phyloP scores from a whole-genome alignment of 148 eudicot genomes.

The Diospyros lotus region DNA sequence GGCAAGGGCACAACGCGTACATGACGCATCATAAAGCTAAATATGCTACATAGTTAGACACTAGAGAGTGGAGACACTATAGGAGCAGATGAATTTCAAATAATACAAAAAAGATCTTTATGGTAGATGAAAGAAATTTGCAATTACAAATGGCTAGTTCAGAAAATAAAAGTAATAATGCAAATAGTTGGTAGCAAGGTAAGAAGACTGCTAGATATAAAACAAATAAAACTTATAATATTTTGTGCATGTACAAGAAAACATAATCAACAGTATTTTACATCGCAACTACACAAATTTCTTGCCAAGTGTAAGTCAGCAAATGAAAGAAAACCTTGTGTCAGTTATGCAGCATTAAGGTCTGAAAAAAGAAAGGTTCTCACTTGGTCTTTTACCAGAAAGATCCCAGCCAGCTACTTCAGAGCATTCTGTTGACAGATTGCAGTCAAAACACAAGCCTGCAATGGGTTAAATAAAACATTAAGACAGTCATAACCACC shows the following conservation, averaged over 20 bases:
- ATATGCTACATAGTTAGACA: too few relatives aligned
- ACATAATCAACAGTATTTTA: slow-evolving; percentile 4
- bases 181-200: background rate
- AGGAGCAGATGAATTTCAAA: too few relatives aligned
- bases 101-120: too few relatives aligned
- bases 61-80: too few relatives aligned
- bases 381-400: background rate
- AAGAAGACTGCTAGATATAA: background rate
- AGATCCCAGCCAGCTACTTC: background rate
- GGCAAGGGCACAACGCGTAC: too few relatives aligned
- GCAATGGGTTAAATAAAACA: background rate
- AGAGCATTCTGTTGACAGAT: background rate
- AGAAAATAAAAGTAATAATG: too few relatives aligned
- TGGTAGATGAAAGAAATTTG: too few relatives aligned
- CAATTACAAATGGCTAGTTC: too few relatives aligned
- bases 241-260: background rate
- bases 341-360: background rate
- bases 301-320: background rate
- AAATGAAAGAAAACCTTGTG: background rate
- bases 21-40: too few relatives aligned
- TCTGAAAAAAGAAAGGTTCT: background rate
- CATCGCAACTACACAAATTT: background rate
- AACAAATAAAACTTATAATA: background rate
- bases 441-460: background rate
- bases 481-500: background rate